Base-by-base conservation (phyloP, 768 basidiomycete species). In the Lactifluus hygrophoroides region DNA sequence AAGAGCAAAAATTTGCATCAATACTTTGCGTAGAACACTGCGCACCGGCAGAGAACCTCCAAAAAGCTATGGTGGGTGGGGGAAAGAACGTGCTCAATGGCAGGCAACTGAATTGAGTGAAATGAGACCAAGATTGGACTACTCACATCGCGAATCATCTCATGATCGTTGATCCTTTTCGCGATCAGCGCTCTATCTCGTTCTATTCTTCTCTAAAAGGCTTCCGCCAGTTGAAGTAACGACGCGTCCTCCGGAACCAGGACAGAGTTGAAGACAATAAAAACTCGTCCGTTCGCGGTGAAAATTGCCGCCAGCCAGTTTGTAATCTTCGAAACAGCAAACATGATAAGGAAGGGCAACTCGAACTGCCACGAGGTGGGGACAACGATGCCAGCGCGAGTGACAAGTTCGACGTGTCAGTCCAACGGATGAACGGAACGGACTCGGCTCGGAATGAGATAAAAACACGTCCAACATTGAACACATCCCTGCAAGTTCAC, bases 191-290 rank as follows among this genome's bases (percentile, higher is more conserved):
- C 28, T 13, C 32, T 49, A 52, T 59, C 58, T 32, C 45, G 58
- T 19, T 35, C 46, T 28, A 54, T 23, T 34, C 40, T 59, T 19
- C 40, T 54, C 27, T 52, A 38, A 42, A 59, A 49, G 19, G 58
- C 58, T 49, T 59, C 58, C 54, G 52, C 58, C n/a, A 59, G 40
- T 32, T 59, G 58, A 37, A 59, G 52, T 23, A 59, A 27, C 11
- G 58, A 49, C 25, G 25, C 10, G 10, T 59, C 44, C 37, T 54
- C 45, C 17, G 38, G 50, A 48, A 43, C 52, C 52, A 48, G 14
- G 30, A 13, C n/a, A 23, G 37, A 19, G 30, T 58, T 28, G 46
- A 54, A 28, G 32, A 32, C 37, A 9, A 54, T 27, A 10, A 40
- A 42, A 6, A 35, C 5, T 6, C n/a, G 46, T n/a, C 58, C 52